Percentiles rank a stretch among this genome's conserved stretches.
Evolutionary conservation across 495 filamentous ascomycete genomes (phyloP).

Genomic region (Xylaria longipes): DNA sequence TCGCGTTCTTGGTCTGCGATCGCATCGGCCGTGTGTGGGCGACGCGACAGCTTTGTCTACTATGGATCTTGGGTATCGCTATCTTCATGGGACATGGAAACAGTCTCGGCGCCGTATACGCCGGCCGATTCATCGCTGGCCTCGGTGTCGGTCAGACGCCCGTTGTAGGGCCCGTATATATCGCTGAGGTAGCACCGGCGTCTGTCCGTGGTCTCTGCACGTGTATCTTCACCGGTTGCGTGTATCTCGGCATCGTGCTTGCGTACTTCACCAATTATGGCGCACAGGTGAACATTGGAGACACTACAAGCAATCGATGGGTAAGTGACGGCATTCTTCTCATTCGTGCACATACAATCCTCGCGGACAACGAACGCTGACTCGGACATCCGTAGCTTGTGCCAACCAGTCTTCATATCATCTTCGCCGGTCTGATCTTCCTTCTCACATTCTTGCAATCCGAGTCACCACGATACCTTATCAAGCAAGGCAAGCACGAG

Average conservation of each 20-base stretch:
- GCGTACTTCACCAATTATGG: constrained; percentile 65
- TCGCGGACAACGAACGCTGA: constrained; percentile 1
- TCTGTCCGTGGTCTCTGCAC: constrained; percentile 71
- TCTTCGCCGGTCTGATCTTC: constrained; percentile 73
- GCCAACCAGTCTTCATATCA: constrained; percentile 74
- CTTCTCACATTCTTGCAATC: constrained; percentile 67
- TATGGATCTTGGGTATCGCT: constrained; percentile 72
- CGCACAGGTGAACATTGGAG: constrained; percentile 63
- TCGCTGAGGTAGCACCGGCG: constrained; percentile 67
- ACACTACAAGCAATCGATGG: constrained; percentile 64
- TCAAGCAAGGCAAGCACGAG: constrained; percentile 57
- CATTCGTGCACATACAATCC: background rate
- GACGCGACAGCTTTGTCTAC: constrained; percentile 66
- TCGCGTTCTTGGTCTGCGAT: constrained; percentile 73
- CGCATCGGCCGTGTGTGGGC: constrained; percentile 74
- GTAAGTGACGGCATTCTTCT: constrained; percentile 39
- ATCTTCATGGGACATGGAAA: constrained; percentile 71
- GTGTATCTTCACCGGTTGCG: constrained; percentile 69
- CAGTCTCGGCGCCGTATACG: constrained; percentile 67
- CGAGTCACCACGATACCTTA: constrained; percentile 66
- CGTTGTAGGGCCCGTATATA: constrained; percentile 67
- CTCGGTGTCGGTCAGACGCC: constrained; percentile 72
- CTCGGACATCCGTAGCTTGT: constrained; percentile 47
- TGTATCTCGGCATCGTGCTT: constrained; percentile 68
- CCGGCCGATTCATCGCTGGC: constrained; percentile 70